A percentile compares a stretch with the other conserved stretches of the same genome.
phyloP scores from a whole-genome alignment of 768 basidiomycete species.

The Tulasnella sp. region DNA sequence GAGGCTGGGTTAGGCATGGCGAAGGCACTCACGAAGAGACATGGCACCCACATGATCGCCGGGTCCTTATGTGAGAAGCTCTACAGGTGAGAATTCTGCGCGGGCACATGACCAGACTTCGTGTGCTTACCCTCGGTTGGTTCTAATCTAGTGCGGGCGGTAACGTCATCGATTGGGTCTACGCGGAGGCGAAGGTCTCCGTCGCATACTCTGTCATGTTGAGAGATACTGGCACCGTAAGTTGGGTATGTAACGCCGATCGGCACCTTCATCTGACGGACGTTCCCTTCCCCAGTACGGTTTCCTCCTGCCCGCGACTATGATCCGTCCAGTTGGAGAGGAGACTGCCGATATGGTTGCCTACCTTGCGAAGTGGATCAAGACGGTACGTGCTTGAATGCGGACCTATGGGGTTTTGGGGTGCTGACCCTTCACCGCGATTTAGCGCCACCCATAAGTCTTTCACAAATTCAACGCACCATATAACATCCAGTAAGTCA shows the following conservation, averaged over 20 bases:
- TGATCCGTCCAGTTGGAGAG: conserved; percentile 76
- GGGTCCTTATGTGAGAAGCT: conserved; percentile 48
- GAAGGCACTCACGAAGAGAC: conserved; percentile 51
- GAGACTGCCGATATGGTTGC: conserved; percentile 64
- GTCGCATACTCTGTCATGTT: conserved; percentile 64
- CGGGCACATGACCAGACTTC: not conserved
- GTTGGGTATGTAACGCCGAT: conserved; percentile 34
- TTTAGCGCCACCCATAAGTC: not conserved
- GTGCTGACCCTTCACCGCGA: not conserved
- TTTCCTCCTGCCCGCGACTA: conserved; percentile 64
- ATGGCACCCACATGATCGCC: conserved; percentile 57
- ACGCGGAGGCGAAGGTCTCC: conserved; percentile 53
- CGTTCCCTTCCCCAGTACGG: conserved; percentile 53
- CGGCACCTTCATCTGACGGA: conserved; percentile 22
- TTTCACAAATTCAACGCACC: not conserved
- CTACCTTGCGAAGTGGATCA: conserved; percentile 66
- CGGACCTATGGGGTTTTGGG: not conserved
- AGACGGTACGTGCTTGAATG: conserved; percentile 30
- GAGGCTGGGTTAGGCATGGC: conserved; percentile 68
- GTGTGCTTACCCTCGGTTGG: not conserved
- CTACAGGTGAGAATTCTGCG: conserved; percentile 39
- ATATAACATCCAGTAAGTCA: not conserved
- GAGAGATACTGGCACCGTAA: conserved; percentile 65
- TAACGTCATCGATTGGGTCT: conserved; percentile 66
- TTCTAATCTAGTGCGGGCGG: conserved; percentile 47